A percentile compares a stretch with the other conserved stretches of the same genome.
Conservation (phyloP, 495 filamentous ascomycete species). For the Chaetomium cochliodes region DNA sequence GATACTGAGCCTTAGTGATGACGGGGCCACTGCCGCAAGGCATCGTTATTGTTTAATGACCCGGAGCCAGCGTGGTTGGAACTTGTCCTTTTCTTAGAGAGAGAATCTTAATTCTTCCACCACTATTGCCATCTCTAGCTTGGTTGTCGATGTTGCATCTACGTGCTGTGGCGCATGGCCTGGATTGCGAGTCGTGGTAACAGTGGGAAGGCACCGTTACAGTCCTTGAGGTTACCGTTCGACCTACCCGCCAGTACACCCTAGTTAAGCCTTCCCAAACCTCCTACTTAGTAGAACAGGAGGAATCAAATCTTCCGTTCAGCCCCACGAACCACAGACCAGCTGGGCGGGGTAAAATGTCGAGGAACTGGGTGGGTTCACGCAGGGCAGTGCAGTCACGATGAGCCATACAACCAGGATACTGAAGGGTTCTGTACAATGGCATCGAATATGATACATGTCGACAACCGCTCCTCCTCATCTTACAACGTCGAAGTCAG, state of each 20-base stretch:
- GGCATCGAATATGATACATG: slow-evolving; percentile 12
- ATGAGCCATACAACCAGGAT: background rate
- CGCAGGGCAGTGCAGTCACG: background rate
- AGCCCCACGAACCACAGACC: background rate
- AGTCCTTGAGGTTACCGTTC: background rate
- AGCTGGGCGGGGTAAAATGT: background rate
- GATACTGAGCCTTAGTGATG: background rate
- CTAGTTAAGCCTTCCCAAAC: background rate
- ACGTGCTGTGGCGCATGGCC: background rate
- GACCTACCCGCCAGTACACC: background rate
- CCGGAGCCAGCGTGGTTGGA: background rate
- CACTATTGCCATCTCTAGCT: background rate
- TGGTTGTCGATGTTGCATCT: background rate
- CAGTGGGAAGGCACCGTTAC: background rate
- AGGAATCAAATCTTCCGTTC: background rate
- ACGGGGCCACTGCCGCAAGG: background rate
- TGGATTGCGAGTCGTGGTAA: background rate
- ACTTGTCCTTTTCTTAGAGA: background rate
- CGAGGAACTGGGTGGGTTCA: too few species aligned
- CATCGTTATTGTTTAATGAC: slow-evolving; percentile 14
- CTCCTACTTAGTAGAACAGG: background rate
- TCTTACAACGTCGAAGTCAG: slow-evolving; percentile 11
- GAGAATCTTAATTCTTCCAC: background rate
- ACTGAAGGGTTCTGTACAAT: background rate
- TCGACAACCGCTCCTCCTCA: slow-evolving; percentile 8